Evolutionary conservation across 2,329 filamentous ascomycete species (phyloP).

Genomic region (Verticillium nubilum): DNA sequence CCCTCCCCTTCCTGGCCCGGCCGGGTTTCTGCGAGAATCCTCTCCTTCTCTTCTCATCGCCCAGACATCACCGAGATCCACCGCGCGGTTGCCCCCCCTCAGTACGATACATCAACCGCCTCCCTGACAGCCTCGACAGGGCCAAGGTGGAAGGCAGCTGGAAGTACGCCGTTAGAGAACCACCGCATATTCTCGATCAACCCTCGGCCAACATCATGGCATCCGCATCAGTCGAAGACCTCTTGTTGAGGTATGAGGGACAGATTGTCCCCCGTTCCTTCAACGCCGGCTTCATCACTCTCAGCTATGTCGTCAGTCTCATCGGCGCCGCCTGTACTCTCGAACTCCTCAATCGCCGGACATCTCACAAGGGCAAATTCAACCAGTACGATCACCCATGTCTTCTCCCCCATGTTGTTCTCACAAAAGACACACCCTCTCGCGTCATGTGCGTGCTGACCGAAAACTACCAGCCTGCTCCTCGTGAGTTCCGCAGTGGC

Average conservation of each 20-base stretch:
- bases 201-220: slow-evolving; percentile 1
- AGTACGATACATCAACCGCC: neutral
- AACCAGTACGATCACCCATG: slow-evolving; percentile 55
- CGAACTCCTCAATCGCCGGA: slow-evolving; percentile 74
- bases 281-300: slow-evolving; percentile 57
- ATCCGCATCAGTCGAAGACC: slow-evolving; percentile 12
- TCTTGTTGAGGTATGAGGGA: slow-evolving; percentile 35
- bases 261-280: slow-evolving; percentile 43
- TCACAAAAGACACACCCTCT: neutral
- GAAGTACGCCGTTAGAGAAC: neutral
- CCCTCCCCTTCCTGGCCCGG: neutral
- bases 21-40: neutral
- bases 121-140: neutral
- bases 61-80: neutral
- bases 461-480: slow-evolving; percentile 42
- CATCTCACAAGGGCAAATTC: slow-evolving; percentile 59
- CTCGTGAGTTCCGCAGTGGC: slow-evolving; percentile 59
- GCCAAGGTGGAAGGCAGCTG: neutral
- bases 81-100: neutral
- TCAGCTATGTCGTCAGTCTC: slow-evolving; percentile 72
- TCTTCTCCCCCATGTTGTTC: neutral
- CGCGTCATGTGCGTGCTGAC: neutral
- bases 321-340: slow-evolving; percentile 74
- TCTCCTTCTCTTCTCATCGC: neutral
- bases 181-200: neutral